Base-by-base conservation (phyloP, 1,284 basidiomycete species). In the Thelephora terrestris region DNA sequence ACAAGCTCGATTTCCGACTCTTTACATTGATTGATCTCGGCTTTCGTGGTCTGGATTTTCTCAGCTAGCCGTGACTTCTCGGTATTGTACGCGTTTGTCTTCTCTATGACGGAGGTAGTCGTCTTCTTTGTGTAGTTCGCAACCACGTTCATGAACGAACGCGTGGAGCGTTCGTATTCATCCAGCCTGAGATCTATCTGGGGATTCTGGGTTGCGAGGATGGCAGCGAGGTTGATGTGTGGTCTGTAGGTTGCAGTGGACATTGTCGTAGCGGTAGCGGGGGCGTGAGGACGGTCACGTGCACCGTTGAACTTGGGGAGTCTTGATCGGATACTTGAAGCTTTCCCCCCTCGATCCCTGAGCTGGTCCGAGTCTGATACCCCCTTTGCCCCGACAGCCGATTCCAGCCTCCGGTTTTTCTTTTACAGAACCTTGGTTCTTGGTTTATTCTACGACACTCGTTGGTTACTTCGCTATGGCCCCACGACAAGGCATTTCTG, bases 1-100 rank as follows among this genome's bases (percentile, higher is more conserved):
- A 85, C 71, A 32, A 89, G 67, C 47, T 85, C 81, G 39, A 88
- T 81, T 64, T 88, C 85, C 56, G 71, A 74, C 25, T 83, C 56
- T 56, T 86, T 86, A 62, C 81, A 86, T 42, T 78, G 69, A 50
- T 76, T 81, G 3, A 73, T 85, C 62, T 89, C 85, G 0, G 67
- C 55, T 60, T 88, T 81, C 0, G 77, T 69, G 17, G 72, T 66
- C 45, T 77, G 70, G 5, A 63, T 72, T 58, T 73, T 76, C 49
- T 87, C 85, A 5, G 63, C 45, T 0, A 78, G 53, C 51, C 71
- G 71, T 58, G 81, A 83, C 65, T 74, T 78, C 61, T 85, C 81
- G 1, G 70, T 58, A 2, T 67, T 66, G 56, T 83, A 76, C 9
- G 69, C 65, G 36, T 73, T 71, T 43, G 80, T 71, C 24, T 78